Base-by-base conservation (phyloP, 1,284 basidiomycete genomes). In the Apiotrichum gamsii region DNA sequence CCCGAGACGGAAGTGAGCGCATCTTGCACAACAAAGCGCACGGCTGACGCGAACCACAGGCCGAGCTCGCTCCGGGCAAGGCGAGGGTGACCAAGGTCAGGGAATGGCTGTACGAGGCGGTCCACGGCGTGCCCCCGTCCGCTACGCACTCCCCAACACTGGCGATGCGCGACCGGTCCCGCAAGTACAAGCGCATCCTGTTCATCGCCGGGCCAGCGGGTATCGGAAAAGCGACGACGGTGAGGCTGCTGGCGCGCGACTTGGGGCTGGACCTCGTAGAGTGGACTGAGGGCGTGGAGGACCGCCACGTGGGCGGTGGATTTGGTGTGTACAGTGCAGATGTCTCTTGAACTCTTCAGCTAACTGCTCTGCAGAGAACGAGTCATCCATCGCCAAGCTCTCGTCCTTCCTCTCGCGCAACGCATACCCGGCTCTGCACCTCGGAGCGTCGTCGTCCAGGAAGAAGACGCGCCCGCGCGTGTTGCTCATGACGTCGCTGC, bases 401-500 rank as follows among this genome's bases (percentile, higher is more conserved):
- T 78, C 83, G 35, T 73, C 80, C 3, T 96, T 94, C 67, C 74
- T 95, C 30, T 77, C 78, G 4, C 81, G 90, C 21, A 54, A 69
- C 21, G 83, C 87, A 0, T 79, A 79, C 30, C 78, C 76, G 5
- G 87, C 85, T 50, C 76, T 77, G 14, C 78, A 76, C 21, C 66
- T 88, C 16, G 80, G 83, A 45, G 25, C 25, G 8, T 28, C 25
- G 25, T 51, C 64, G 6, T 54, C 57, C 13, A 61, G 65, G 18
- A 32, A 47, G 14, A n/a, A 52, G n/a, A 15, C 46, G 4, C 39
- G 50, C 28, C 61, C 58, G 0, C 62, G 65, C 3, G 62, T 94
- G 5, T 80, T 98, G 41, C 80, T 98, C 8, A 76, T 98, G 8
- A 91, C 96, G 67, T 89, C 96, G 51, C 77, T 97, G 3, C 94